phyloP scores from a whole-genome alignment of 352 stramenopile genomes.

The Phytophthora quininea region DNA sequence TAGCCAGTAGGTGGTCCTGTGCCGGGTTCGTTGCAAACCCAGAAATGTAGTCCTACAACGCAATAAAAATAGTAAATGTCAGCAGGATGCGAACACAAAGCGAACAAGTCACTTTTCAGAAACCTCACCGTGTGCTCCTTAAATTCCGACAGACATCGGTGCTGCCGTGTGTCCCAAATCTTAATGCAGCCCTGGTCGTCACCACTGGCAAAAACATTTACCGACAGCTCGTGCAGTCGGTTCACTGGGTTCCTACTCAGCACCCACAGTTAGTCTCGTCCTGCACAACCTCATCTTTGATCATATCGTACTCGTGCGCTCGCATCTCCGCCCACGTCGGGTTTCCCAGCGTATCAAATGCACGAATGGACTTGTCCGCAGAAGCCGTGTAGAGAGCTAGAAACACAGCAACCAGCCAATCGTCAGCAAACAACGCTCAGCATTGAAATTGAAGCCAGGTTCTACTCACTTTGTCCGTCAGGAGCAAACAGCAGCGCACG shows the following conservation, averaged over 20 bases:
- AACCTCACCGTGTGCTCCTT: conserved; percentile 88
- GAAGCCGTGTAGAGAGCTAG: conserved; percentile 80
- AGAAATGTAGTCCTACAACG: conserved; percentile 92
- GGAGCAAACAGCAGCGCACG: conserved; percentile 73
- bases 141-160: conserved; percentile 88
- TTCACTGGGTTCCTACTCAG: conserved; percentile 67
- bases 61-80: background rate
- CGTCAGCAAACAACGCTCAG: conserved; percentile 12
- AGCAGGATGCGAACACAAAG: background rate
- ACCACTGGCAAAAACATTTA: conserved; percentile 74
- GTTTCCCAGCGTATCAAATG: conserved; percentile 81
- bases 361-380: conserved; percentile 82
- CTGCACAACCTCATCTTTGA: background rate
- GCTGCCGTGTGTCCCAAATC: conserved; percentile 88
- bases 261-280: conserved; percentile 8
- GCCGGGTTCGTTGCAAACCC: conserved; percentile 88
- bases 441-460: conserved; percentile 3
- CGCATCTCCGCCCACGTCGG: conserved; percentile 81
- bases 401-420: conserved; percentile 6
- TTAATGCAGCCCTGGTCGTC: conserved; percentile 87
- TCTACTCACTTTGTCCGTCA: conserved; percentile 72
- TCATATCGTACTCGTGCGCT: conserved; percentile 65
- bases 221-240: conserved; percentile 70
- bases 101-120: background rate
- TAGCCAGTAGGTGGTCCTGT: conserved; percentile 88